A percentile compares a stretch with the other conserved stretches of the same genome.
These are phyloP conservation scores for Pichia ethanolica DNA, from an alignment of 805 yeast genomes.

Conservation along the genomic window DNA sequence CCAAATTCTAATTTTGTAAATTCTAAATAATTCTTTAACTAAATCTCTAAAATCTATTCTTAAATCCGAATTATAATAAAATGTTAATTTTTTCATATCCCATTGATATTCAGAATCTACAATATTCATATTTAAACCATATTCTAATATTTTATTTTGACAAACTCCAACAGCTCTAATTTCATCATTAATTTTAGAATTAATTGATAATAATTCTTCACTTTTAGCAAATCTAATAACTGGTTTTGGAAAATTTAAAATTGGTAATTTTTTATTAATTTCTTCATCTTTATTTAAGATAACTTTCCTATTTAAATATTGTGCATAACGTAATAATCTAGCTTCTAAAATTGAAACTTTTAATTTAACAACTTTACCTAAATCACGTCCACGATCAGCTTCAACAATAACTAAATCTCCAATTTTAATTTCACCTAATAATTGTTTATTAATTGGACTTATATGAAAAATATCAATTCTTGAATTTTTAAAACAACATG, in stretches of 20 bases:
- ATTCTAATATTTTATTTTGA: constrained; percentile 46
- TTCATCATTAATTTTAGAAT: constrained; percentile 58
- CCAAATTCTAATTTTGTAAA: constrained; percentile 79
- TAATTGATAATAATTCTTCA: constrained; percentile 51
- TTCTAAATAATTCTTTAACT: constrained; percentile 65
- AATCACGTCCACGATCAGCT: constrained; percentile 75
- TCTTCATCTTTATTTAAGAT: constrained; percentile 31
- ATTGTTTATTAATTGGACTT: constrained; percentile 30
- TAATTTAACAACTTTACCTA: constrained; percentile 57
- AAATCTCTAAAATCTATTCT: constrained; percentile 74
- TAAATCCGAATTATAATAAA: constrained; percentile 55
- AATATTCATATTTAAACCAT: constrained; percentile 46
- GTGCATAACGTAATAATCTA: constrained; percentile 54
- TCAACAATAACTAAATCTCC: constrained; percentile 77
- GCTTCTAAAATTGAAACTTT: constrained; percentile 61
- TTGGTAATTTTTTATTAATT: constrained; percentile 28
- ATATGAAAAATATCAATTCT: constrained; percentile 71
- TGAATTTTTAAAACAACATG: constrained; percentile 73
- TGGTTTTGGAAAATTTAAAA: constrained; percentile 60
- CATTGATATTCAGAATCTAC: constrained; percentile 81
- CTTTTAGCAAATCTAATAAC: constrained; percentile 56
- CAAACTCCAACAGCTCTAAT: constrained; percentile 60
- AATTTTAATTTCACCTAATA: constrained; percentile 28
- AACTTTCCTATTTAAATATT: constrained; percentile 64
- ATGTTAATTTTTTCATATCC: constrained; percentile 74